A percentile compares a stretch with the other conserved stretches of the same genome.
Conservation (phyloP, 2,329 filamentous ascomycete genomes). For the Trichophyton equinum region DNA sequence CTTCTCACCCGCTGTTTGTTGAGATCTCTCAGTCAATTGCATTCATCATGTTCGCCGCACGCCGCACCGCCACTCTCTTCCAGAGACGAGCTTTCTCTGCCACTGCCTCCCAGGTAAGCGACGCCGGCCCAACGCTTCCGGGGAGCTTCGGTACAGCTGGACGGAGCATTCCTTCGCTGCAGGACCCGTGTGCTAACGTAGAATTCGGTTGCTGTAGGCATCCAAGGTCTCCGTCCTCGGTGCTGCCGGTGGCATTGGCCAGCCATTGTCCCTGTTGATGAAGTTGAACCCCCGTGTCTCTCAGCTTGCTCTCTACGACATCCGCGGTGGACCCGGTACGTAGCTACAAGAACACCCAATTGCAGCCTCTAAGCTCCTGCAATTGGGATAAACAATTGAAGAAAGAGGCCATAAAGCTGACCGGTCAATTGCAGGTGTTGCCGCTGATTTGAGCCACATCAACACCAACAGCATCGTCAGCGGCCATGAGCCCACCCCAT, state of each 20-base stretch:
- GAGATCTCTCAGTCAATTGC: constrained; percentile 10
- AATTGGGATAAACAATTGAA: too few relatives aligned
- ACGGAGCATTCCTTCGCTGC: not conserved
- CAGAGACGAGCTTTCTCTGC: constrained; percentile 73
- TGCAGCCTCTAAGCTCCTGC: too few relatives aligned
- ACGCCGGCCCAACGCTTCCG: constrained; percentile 7
- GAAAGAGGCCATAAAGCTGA: constrained; percentile 10
- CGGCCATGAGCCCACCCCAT: constrained; percentile 68
- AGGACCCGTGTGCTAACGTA: not conserved
- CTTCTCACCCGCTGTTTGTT: constrained; percentile 7
- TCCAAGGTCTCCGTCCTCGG: constrained; percentile 97
- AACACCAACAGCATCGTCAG: constrained; percentile 95
- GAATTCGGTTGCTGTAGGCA: constrained; percentile 45
- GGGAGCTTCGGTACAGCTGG: not conserved
- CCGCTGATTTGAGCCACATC: constrained; percentile 95
- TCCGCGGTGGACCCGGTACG: constrained; percentile 79
- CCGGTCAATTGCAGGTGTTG: constrained; percentile 58
- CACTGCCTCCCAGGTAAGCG: constrained; percentile 58
- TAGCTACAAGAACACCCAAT: not conserved
- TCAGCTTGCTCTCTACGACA: constrained; percentile 95
- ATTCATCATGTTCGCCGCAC: constrained; percentile 61
- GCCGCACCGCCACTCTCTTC: constrained; percentile 42
- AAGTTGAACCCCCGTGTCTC: constrained; percentile 96
- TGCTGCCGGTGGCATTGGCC: constrained; percentile 94
- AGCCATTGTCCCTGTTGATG: constrained; percentile 91